phyloP scores from a whole-genome alignment of 768 basidiomycete species.

The Coprinopsis marcescibilis region DNA sequence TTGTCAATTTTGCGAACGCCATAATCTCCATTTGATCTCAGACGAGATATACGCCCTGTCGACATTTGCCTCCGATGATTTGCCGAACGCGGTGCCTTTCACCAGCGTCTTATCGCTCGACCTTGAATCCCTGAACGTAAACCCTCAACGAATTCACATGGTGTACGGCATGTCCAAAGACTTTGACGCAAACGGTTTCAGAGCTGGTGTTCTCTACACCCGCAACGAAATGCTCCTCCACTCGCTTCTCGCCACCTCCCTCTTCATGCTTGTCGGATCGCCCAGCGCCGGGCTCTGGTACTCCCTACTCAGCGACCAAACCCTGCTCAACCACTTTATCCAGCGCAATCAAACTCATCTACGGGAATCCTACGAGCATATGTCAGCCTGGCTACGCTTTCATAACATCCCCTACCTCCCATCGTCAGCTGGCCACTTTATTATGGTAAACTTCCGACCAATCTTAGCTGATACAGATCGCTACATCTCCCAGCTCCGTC shows the following conservation, averaged over 20 bases:
- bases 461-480: slow-evolving; percentile 6
- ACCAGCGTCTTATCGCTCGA: slow-evolving; percentile 19
- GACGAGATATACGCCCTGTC: slow-evolving; percentile 26
- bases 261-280: slow-evolving; percentile 18
- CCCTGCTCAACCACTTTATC: slow-evolving; percentile 15
- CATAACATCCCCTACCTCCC: slow-evolving; percentile 17
- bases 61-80: slow-evolving; percentile 16
- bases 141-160: slow-evolving; percentile 20
- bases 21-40: slow-evolving; percentile 23
- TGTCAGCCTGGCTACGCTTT: slow-evolving; percentile 19
- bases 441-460: slow-evolving; percentile 15
- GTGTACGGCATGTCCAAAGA: slow-evolving; percentile 27
- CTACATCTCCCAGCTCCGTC: not conserved
- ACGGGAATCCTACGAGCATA: slow-evolving; percentile 18
- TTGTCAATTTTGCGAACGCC: slow-evolving; percentile 14
- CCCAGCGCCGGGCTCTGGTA: slow-evolving; percentile 20
- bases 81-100: slow-evolving; percentile 18
- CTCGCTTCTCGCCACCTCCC: slow-evolving; percentile 14
- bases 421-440: slow-evolving; percentile 15
- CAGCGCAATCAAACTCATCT: slow-evolving; percentile 13
- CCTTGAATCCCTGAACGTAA: slow-evolving; percentile 14
- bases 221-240: slow-evolving; percentile 14
- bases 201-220: slow-evolving; percentile 20
- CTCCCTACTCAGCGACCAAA: slow-evolving; percentile 17
- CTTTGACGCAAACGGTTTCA: slow-evolving; percentile 23